Conservation (phyloP, 768 basidiomycete species). For the Piloderma croceum region DNA sequence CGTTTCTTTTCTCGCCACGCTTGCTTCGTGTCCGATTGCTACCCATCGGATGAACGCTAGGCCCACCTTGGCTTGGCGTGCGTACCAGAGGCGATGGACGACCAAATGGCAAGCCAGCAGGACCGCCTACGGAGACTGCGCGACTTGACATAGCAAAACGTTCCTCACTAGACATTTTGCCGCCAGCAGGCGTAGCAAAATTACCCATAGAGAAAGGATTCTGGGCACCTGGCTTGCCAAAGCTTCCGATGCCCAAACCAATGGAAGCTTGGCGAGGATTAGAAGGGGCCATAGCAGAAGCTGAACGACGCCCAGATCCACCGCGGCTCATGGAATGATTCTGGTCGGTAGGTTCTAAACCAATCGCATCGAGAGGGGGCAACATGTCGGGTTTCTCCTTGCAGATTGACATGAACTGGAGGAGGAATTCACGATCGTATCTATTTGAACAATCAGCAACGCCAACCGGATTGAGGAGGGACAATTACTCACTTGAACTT, state of each 20-base stretch:
- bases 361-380: constrained; percentile 85
- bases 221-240: constrained; percentile 24
- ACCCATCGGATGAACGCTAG: constrained; percentile 42
- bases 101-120: constrained; percentile 43
- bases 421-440: constrained; percentile 94
- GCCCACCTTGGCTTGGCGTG: constrained; percentile 60
- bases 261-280: constrained; percentile 44
- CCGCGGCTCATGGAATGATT: constrained; percentile 50
- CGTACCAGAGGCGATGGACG: constrained; percentile 60
- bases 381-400: constrained; percentile 91
- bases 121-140: constrained; percentile 49
- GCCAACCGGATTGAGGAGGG: constrained; percentile 2
- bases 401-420: constrained; percentile 95
- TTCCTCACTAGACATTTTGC: constrained; percentile 66
- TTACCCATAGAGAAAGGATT: constrained; percentile 59
- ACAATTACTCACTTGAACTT: constrained; percentile 66
- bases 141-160: constrained; percentile 53
- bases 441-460: constrained; percentile 31
- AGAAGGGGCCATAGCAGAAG: constrained; percentile 37
- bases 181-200: constrained; percentile 44
- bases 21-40: constrained; percentile 69
- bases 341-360: constrained; percentile 75
- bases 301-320: constrained; percentile 52
- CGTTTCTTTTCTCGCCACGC: constrained; percentile 76
- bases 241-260: constrained; percentile 39